Conservation (phyloP, 2,329 filamentous ascomycete species). For the Colletotrichum cordylinicola region DNA sequence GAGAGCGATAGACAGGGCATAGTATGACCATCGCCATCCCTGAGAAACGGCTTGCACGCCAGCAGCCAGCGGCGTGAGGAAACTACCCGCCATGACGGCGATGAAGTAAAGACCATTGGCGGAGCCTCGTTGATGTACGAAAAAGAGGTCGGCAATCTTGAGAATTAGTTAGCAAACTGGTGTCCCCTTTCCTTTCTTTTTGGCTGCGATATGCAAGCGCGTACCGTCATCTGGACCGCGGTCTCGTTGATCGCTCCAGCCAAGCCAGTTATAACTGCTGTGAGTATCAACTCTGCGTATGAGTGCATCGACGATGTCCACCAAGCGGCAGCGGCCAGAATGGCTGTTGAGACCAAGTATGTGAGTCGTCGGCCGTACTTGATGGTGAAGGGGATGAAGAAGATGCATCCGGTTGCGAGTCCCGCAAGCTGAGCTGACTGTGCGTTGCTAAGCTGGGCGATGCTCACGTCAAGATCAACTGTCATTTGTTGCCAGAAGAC, state of each 20-base stretch:
- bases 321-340: slow-evolving; percentile 21
- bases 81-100: slow-evolving; percentile 32
- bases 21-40: slow-evolving; percentile 37
- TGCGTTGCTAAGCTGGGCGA: slow-evolving; percentile 29
- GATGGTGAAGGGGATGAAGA: slow-evolving; percentile 38
- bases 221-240: slow-evolving; percentile 39
- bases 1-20: slow-evolving; percentile 27
- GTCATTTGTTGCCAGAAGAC: slow-evolving; percentile 40
- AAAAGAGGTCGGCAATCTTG: slow-evolving; percentile 35
- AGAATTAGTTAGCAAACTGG: not conserved
- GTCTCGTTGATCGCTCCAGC: slow-evolving; percentile 44
- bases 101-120: slow-evolving; percentile 37
- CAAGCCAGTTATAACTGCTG: slow-evolving; percentile 33
- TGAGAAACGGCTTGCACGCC: slow-evolving; percentile 29
- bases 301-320: slow-evolving; percentile 16
- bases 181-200: not conserved
- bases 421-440: slow-evolving; percentile 35
- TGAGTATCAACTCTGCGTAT: slow-evolving; percentile 10
- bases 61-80: slow-evolving; percentile 30
- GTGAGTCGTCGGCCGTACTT: slow-evolving; percentile 38
- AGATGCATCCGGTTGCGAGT: slow-evolving; percentile 36
- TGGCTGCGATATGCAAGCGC: not conserved
- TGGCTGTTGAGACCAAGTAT: slow-evolving; percentile 29
- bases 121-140: slow-evolving; percentile 33
- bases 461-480: slow-evolving; percentile 31